phyloP scores from a whole-genome alignment of 805 yeast genomes.

The Metschnikowia borealis region DNA sequence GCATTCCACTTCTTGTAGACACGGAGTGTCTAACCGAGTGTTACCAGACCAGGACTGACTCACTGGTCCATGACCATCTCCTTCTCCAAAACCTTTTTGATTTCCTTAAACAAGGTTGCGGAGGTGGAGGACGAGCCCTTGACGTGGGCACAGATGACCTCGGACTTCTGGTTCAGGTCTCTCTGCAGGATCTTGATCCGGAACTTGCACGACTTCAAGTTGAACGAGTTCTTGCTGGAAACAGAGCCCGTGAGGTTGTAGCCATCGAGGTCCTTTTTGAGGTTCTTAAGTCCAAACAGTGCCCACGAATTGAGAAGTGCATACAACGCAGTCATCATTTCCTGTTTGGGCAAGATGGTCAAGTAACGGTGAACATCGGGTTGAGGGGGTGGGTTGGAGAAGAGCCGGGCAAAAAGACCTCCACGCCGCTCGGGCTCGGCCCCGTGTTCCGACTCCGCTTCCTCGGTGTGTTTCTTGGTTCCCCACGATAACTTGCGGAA shows the following conservation, averaged over 20 bases:
- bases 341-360: conserved; percentile 45
- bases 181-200: conserved; percentile 48
- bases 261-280: conserved; percentile 42
- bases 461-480: conserved; percentile 36
- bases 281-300: conserved; percentile 60
- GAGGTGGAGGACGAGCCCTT: conserved; percentile 66
- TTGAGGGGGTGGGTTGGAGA: conserved; percentile 22
- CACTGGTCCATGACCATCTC: conserved; percentile 52
- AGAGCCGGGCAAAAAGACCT: conserved; percentile 33
- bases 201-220: conserved; percentile 61
- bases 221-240: conserved; percentile 56
- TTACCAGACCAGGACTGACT: too few relatives aligned
- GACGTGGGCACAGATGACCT: conserved; percentile 54
- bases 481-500: conserved; percentile 54
- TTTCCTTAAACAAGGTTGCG: conserved; percentile 54
- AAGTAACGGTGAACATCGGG: conserved; percentile 31
- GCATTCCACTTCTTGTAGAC: not conserved
- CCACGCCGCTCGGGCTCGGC: conserved; percentile 17
- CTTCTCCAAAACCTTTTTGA: conserved; percentile 59
- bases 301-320: conserved; percentile 66
- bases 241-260: conserved; percentile 57
- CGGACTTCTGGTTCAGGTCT: conserved; percentile 43
- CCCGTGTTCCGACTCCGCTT: conserved; percentile 25
- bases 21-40: too few relatives aligned
- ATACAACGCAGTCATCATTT: conserved; percentile 60